These are phyloP conservation scores for Cryphonectria nitschkei DNA, from an alignment of 2,329 filamentous ascomycete species.

Conservation along the genomic window DNA sequence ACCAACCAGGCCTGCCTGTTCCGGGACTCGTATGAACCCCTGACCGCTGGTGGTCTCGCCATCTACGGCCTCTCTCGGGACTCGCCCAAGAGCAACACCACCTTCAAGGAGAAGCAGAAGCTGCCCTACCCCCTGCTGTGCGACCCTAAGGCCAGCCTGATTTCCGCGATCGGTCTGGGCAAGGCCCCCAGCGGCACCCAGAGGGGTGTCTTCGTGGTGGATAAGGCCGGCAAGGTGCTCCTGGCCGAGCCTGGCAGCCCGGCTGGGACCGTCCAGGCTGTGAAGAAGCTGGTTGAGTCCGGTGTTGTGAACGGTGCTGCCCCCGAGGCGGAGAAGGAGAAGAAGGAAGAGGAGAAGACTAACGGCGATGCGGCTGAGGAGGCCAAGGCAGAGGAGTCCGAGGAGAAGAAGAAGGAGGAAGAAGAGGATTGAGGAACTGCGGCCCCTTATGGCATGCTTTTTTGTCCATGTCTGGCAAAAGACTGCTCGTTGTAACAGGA, in stretches of 20 bases:
- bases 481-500: not conserved
- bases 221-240: constrained; percentile 76
- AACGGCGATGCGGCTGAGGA: constrained; percentile 12
- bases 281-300: constrained; percentile 69
- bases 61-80: constrained; percentile 92
- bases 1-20: constrained; percentile 93
- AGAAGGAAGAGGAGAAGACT: constrained; percentile 31
- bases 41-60: constrained; percentile 77
- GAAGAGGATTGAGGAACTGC: not conserved
- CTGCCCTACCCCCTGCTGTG: constrained; percentile 88
- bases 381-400: constrained; percentile 6
- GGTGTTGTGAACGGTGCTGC: constrained; percentile 37
- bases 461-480: not conserved
- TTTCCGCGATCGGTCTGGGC: constrained; percentile 85
- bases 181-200: constrained; percentile 80
- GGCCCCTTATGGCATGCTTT: not conserved
- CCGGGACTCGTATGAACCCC: constrained; percentile 77
- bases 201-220: constrained; percentile 85
- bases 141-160: constrained; percentile 74
- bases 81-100: constrained; percentile 87
- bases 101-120: constrained; percentile 89
- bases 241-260: constrained; percentile 76
- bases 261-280: constrained; percentile 74
- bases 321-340: constrained; percentile 30
- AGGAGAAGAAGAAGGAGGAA: constrained; percentile 32